Evolutionary conservation across 768 basidiomycete species (phyloP).

Genomic region (Hygrophoropsis aurantiaca): DNA sequence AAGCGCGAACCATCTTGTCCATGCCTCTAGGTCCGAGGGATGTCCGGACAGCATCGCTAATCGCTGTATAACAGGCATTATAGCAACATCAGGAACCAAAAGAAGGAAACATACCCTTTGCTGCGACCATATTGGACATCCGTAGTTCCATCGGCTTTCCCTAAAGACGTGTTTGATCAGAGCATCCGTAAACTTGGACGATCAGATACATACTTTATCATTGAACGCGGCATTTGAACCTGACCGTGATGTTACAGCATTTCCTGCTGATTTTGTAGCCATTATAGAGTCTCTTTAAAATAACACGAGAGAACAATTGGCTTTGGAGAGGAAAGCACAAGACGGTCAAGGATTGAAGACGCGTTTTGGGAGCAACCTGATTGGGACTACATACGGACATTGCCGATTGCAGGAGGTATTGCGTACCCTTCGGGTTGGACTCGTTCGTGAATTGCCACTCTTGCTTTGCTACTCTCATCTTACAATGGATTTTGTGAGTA

Average conservation of each 20-base stretch:
- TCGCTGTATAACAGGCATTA: conserved; percentile 52
- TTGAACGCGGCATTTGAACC: conserved; percentile 81
- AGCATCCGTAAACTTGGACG: neutral
- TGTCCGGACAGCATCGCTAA: conserved; percentile 96
- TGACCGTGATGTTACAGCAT: conserved; percentile 27
- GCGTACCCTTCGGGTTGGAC: conserved; percentile 20
- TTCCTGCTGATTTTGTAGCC: conserved; percentile 30
- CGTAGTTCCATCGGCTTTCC: conserved; percentile 98
- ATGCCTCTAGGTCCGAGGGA: conserved; percentile 96
- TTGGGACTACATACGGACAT: conserved; percentile 25
- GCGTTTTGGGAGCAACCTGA: conserved; percentile 18
- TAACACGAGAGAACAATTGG: conserved; percentile 12
- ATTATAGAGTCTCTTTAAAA: conserved; percentile 16
- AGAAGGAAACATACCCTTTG: conserved; percentile 66
- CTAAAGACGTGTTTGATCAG: conserved; percentile 43
- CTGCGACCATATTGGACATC: conserved; percentile 95
- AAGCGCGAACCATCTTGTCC: conserved; percentile 91
- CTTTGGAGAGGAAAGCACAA: conserved; percentile 1
- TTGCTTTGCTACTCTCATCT: conserved; percentile 18
- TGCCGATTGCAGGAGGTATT: conserved; percentile 24
- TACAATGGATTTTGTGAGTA: conserved; percentile 41
- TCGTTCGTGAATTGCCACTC: conserved; percentile 2
- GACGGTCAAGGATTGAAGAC: conserved; percentile 7
- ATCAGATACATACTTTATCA: conserved; percentile 60
- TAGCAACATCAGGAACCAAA: neutral